Conservation (phyloP, 495 filamentous ascomycete species). For the Aspergillus bridgeri region DNA sequence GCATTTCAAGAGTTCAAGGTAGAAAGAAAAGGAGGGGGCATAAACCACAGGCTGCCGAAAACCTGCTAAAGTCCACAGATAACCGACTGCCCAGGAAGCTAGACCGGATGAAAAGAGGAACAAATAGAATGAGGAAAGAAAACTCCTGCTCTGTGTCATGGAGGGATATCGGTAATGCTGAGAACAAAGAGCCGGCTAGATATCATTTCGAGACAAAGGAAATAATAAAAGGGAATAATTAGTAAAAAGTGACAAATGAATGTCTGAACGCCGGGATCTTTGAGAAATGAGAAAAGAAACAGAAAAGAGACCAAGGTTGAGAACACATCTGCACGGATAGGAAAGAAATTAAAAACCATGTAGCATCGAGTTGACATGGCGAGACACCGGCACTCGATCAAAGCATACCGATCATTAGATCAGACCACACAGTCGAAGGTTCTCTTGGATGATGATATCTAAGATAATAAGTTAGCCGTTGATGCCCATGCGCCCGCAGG, state of each 20-base stretch:
- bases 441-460: conserved; percentile 99
- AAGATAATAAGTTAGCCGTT: conserved; percentile 9
- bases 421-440: conserved; percentile 94
- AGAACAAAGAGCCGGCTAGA: conserved; percentile 41
- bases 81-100: conserved; percentile 8
- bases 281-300: conserved; percentile 19
- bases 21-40: not conserved
- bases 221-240: conserved; percentile 18
- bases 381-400: conserved; percentile 31
- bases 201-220: conserved; percentile 39
- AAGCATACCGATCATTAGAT: conserved; percentile 62
- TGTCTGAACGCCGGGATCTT: conserved; percentile 46
- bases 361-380: conserved; percentile 40
- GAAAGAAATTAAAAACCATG: conserved; percentile 26
- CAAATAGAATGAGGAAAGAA: conserved; percentile 9
- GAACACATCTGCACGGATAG: conserved; percentile 22
- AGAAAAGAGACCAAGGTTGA: conserved; percentile 25
- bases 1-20: conserved; percentile 4
- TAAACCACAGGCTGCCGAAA: not conserved
- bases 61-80: conserved; percentile 9
- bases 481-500: not conserved
- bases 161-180: conserved; percentile 35
- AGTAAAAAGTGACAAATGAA: conserved; percentile 31
- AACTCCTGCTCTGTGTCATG: conserved; percentile 38
- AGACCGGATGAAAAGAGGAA: conserved; percentile 7